Base-by-base conservation (phyloP, 192 early-diverging fungal species). In the Gonapodya prolifera region DNA sequence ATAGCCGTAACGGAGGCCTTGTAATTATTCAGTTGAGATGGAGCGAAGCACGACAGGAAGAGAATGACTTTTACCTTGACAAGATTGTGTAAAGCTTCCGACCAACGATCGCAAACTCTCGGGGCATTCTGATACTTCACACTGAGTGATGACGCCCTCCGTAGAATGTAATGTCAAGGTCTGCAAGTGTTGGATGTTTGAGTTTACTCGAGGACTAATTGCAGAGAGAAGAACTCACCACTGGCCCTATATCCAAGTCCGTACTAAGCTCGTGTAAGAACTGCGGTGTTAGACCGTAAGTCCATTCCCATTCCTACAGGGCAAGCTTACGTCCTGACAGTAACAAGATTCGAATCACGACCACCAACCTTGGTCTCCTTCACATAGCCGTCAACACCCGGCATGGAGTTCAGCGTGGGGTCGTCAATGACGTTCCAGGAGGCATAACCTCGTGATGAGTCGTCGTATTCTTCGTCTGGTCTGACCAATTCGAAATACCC, bases 251-350 rank as follows among this genome's bases (percentile, higher is more conserved):
- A 0, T 76, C 30, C 80, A 91, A 88, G n/a, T 80, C 69, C 1
- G 77, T 81, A 35, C 84, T 80, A n/a, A 88, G 35, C 8, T 83
- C 69, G 81, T 91, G 84, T 0, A 85, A 88, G 79, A 98, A 98
- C 79, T 92, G 89, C 32, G 96, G 96, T 2, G 96, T 96, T 85
- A 96, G 93, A 1, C 93, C 94, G 76, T 86, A 96, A 75, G 89
- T 91, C 95, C 96, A 98, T 33, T 95, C 91, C 92, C 92, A 94
- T 8, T 90, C 85, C 80, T 85, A 0, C 73, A 84, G 69, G 2
- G 18, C 23, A 2, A 69, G 8, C 1, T 69, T 8, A 33, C 34
- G 45, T 18, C 1, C 18, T 74, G 35, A 29, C 29, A 34, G 1
- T 17, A 8, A 61, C 45, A 61, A 61, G 23, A 23, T 16, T 61